Conservation (phyloP, 108 stramenopile genomes). For the Mediolabrus comicus region DNA sequence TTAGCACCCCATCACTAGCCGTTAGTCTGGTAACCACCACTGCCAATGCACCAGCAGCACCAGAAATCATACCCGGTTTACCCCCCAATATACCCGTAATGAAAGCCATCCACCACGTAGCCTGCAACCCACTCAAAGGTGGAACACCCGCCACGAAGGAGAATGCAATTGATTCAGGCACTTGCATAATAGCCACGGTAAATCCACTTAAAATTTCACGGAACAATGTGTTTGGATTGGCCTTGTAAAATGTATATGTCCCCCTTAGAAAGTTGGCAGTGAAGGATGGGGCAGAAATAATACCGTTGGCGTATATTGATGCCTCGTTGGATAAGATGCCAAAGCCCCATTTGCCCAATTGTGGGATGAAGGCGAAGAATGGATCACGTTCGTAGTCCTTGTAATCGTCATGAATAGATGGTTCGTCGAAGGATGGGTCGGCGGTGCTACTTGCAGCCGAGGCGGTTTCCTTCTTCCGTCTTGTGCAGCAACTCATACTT, state of each 20-base stretch:
- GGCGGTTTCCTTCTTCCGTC: not conserved
- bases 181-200: constrained; percentile 66
- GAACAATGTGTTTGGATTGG: constrained; percentile 34
- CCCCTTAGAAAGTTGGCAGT: constrained; percentile 18
- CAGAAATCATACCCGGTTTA: constrained; percentile 64
- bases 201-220: constrained; percentile 52
- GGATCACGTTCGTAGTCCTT: constrained; percentile 34
- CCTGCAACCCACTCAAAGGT: constrained; percentile 54
- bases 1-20: constrained; percentile 47
- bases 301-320: constrained; percentile 5
- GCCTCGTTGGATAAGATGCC: constrained; percentile 24
- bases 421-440: not conserved
- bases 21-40: constrained; percentile 57
- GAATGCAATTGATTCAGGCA: constrained; percentile 65
- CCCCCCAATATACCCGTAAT: constrained; percentile 59
- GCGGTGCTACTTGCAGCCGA: not conserved
- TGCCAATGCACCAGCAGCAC: constrained; percentile 64
- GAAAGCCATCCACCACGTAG: constrained; percentile 58
- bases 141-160: constrained; percentile 63
- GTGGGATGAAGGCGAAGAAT: constrained; percentile 52
- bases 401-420: not conserved
- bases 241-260: constrained; percentile 27
- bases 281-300: constrained; percentile 15
- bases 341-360: constrained; percentile 20
- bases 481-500: not conserved